Conservation (phyloP, 116 monocot genomes). For the Dioscorea cayenensis region DNA sequence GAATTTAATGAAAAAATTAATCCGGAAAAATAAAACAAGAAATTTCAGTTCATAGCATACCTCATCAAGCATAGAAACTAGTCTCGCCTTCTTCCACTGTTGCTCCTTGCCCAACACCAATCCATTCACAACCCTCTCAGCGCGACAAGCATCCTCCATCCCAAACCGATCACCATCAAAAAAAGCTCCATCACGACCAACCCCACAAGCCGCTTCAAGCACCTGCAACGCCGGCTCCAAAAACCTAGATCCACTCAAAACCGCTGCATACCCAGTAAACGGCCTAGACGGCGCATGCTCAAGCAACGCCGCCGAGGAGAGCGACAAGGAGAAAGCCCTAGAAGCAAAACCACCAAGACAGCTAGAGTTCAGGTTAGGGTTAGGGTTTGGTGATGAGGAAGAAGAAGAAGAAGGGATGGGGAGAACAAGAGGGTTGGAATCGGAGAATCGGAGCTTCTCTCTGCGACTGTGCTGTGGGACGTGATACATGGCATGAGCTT, state of each 20-base stretch:
- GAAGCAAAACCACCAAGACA: slow-evolving; percentile 4
- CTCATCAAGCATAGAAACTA: slow-evolving; percentile 83
- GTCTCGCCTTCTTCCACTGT: slow-evolving; percentile 65
- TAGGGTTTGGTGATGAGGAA: background rate
- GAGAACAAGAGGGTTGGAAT: too few relatives aligned
- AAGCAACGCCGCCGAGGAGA: slow-evolving; percentile 3
- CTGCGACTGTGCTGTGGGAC: slow-evolving; percentile 80
- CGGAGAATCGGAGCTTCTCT: slow-evolving; percentile 70
- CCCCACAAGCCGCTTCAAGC: slow-evolving; percentile 59
- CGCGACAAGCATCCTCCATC: slow-evolving; percentile 19
- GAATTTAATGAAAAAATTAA: background rate
- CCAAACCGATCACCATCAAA: slow-evolving; percentile 1
- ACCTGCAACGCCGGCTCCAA: slow-evolving; percentile 59
- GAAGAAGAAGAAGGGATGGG: slow-evolving; percentile 6
- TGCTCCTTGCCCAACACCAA: slow-evolving; percentile 3
- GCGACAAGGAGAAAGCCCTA: background rate
- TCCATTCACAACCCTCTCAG: background rate
- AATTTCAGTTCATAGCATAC: slow-evolving; percentile 13
- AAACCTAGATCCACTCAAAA: slow-evolving; percentile 60
- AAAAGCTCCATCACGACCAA: slow-evolving; percentile 12
- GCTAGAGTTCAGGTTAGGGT: background rate
- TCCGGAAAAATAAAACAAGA: background rate
- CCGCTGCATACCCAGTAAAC: slow-evolving; percentile 72
- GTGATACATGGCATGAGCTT: slow-evolving; percentile 29
- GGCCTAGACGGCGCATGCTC: slow-evolving; percentile 34